Evolutionary conservation across 106 monocot genomes (phyloP).

Genomic region (Amphibolis antarctica): DNA sequence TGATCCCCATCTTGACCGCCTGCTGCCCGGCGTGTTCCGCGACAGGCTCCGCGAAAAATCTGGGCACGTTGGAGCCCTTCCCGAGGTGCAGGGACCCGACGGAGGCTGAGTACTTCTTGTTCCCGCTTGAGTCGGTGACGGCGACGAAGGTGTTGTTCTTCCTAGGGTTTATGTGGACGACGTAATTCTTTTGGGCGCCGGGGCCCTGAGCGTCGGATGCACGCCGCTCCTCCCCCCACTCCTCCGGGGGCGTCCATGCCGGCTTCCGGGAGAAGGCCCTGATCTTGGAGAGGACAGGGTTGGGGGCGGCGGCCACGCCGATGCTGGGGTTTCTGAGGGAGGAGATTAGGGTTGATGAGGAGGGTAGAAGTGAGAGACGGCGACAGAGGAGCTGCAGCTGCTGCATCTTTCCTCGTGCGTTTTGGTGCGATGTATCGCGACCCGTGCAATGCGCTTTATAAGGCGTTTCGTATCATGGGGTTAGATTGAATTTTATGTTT

Average conservation of each 20-base stretch:
- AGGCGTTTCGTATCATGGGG: no score
- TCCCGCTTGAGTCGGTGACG: slow-evolving; percentile 16
- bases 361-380: background rate
- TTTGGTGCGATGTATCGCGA: background rate
- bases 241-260: background rate
- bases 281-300: no score
- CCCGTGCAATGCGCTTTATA: no score
- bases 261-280: slow-evolving; percentile 3
- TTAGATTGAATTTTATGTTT: no score
- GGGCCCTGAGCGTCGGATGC: background rate
- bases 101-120: slow-evolving; percentile 18
- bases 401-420: background rate
- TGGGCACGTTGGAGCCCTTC: slow-evolving; percentile 11
- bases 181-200: slow-evolving; percentile 4
- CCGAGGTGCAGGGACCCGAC: slow-evolving; percentile 14
- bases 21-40: slow-evolving; percentile 16
- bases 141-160: slow-evolving; percentile 27
- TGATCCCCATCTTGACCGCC: slow-evolving; percentile 14
- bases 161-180: slow-evolving; percentile 18
- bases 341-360: background rate
- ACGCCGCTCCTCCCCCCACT: slow-evolving; percentile 17
- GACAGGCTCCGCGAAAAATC: slow-evolving; percentile 16
- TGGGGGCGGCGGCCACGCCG: background rate
- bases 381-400: background rate
- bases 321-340: background rate